These are phyloP conservation scores for Cryptosporidium bovis DNA, from an alignment of 169 alveolate genomes.

Conservation along the genomic window DNA sequence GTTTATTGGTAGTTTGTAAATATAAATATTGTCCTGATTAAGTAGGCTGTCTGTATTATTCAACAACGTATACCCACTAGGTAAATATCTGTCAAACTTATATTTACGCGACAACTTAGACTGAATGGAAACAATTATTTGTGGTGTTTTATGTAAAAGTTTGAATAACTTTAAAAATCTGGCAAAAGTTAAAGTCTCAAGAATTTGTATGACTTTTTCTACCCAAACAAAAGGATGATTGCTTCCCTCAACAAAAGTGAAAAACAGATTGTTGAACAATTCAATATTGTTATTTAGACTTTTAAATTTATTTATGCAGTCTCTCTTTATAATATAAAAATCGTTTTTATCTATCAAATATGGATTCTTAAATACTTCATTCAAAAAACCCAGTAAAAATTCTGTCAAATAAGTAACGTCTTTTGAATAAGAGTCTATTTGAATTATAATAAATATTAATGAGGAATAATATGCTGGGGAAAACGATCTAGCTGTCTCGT, in stretches of 20 bases:
- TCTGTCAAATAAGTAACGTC: constrained; percentile 27
- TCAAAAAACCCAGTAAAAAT: not conserved
- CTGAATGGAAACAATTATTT: constrained; percentile 36
- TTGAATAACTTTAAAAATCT: constrained; percentile 16
- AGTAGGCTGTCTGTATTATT: constrained; percentile 36
- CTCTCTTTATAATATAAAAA: constrained; percentile 25
- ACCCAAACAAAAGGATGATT: constrained; percentile 47
- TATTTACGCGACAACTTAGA: constrained; percentile 31
- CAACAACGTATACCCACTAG: constrained; percentile 25
- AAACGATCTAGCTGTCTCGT: not conserved
- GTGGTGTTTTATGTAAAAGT: constrained; percentile 25
- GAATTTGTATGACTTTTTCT: constrained; percentile 28
- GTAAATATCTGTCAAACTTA: constrained; percentile 41
- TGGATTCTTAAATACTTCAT: constrained; percentile 41
- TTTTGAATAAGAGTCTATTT: constrained; percentile 39
- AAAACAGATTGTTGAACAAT: constrained; percentile 12
- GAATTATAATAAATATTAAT: constrained; percentile 17
- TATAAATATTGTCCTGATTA: constrained; percentile 37
- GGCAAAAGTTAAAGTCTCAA: constrained; percentile 21
- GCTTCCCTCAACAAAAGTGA: constrained; percentile 44
- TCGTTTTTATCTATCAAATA: constrained; percentile 20
- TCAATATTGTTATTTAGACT: constrained; percentile 22
- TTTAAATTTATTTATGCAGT: constrained; percentile 38
- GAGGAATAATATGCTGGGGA: constrained; percentile 43
- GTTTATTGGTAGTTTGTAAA: constrained; percentile 38